phyloP scores from a whole-genome alignment of 1,284 basidiomycete species.

The Golubevia pallescens region DNA sequence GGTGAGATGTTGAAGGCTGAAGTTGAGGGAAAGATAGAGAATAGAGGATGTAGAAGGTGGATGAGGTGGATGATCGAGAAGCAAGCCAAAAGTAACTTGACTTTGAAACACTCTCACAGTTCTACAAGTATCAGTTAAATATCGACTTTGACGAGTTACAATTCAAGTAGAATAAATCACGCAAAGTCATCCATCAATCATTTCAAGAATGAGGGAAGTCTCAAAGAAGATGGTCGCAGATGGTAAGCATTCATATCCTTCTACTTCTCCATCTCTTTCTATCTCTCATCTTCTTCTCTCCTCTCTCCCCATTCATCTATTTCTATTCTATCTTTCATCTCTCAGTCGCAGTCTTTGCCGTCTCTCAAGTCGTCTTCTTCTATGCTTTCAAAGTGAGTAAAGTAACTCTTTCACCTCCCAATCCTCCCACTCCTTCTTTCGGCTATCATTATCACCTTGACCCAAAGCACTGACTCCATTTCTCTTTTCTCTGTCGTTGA shows the following conservation, averaged over 20 bases:
- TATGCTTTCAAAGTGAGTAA: constrained; percentile 45
- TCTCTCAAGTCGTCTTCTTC: constrained; percentile 57
- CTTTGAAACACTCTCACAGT: no score
- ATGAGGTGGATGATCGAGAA: background rate
- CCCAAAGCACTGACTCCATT: background rate
- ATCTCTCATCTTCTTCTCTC: no score
- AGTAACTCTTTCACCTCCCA: background rate
- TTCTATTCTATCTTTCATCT: constrained; percentile 2
- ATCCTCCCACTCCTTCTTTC: background rate
- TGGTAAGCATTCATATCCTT: constrained; percentile 12
- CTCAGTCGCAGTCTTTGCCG: constrained; percentile 45
- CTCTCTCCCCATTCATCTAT: no score
- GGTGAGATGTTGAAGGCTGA: background rate
- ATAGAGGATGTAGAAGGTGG: constrained; percentile 2
- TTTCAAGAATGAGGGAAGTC: constrained; percentile 40
- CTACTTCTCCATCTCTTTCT: background rate
- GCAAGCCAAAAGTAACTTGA: no score
- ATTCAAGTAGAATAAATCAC: no score
- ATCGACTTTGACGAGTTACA: no score
- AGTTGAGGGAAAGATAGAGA: background rate
- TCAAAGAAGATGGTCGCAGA: constrained; percentile 56
- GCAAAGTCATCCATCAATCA: no score
- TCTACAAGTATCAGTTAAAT: no score
- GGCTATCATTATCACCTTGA: background rate
- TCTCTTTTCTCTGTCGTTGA: constrained; percentile 1